Conservation (phyloP, 2,329 filamentous ascomycete species). For the Verticillium tricorpus region DNA sequence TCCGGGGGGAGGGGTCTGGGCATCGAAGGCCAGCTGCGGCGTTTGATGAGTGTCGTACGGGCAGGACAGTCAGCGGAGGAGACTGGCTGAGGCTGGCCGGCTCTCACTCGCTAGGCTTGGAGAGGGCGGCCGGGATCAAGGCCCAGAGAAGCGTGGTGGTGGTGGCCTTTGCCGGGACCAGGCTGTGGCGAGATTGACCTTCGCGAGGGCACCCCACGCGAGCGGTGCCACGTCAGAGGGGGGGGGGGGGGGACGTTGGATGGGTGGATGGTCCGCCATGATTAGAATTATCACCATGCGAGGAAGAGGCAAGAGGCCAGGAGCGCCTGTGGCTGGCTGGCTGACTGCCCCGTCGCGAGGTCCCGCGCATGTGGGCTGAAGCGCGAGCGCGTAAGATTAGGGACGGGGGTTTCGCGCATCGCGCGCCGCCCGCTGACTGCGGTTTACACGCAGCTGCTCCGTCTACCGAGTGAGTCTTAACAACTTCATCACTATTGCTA, state of each 20-base stretch:
- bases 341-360: not conserved
- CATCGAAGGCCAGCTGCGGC: not conserved
- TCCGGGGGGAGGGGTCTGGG: not conserved
- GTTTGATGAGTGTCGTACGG: not conserved
- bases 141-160: not conserved
- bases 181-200: not conserved
- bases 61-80: not conserved
- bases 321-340: not conserved
- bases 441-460: too few relatives aligned
- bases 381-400: not conserved
- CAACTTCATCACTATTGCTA: not conserved
- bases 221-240: not conserved
- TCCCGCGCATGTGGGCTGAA: too few relatives aligned
- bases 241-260: not conserved
- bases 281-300: not conserved
- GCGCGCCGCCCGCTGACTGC: not conserved
- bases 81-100: not conserved
- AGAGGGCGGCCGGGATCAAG: not conserved
- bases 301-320: not conserved
- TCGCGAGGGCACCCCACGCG: not conserved
- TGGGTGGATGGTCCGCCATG: not conserved
- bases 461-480: too few relatives aligned
- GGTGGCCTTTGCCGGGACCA: not conserved
- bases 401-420: not conserved
- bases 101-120: not conserved